phyloP scores from a whole-genome alignment of 257 asterid genomes.

The Oldenlandia corymbosa region DNA sequence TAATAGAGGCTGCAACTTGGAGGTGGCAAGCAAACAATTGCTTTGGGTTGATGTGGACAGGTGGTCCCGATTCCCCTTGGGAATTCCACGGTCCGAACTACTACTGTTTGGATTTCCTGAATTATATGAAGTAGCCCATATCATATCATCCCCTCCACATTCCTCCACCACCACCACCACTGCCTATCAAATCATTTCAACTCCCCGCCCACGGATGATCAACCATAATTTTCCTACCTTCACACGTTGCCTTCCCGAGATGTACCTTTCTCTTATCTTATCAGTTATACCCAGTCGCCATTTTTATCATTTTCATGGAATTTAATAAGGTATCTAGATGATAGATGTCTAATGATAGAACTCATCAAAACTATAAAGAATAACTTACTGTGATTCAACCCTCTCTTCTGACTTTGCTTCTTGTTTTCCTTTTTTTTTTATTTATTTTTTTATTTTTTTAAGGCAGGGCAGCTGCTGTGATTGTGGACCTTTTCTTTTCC shows the following conservation, averaged over 20 bases:
- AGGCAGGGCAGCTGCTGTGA: neutral
- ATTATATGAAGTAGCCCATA: constrained; percentile 16
- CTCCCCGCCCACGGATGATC: too few species aligned
- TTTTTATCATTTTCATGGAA: neutral
- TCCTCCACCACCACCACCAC: neutral
- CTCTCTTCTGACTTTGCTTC: too few species aligned
- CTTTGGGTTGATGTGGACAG: constrained; percentile 13
- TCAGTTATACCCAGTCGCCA: too few species aligned
- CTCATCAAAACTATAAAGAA: too few species aligned
- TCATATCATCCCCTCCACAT: neutral
- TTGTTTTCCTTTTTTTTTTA: too few species aligned
- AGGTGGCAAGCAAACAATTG: constrained; percentile 21
- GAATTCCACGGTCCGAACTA: neutral
- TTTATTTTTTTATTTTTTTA: too few species aligned
- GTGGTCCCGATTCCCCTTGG: constrained; percentile 21
- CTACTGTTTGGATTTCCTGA: neutral
- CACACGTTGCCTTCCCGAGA: neutral
- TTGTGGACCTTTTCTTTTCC: neutral
- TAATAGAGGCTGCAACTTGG: constrained; percentile 9
- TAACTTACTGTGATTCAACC: too few species aligned
- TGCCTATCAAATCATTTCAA: constrained; percentile 2
- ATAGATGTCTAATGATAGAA: too few species aligned
- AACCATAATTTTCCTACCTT: constrained; percentile 1
- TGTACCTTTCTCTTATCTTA: constrained; percentile 5
- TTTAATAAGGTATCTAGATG: too few species aligned